phyloP scores from a whole-genome alignment of 2,329 filamentous ascomycete species.

The Fusarium nematophilum region DNA sequence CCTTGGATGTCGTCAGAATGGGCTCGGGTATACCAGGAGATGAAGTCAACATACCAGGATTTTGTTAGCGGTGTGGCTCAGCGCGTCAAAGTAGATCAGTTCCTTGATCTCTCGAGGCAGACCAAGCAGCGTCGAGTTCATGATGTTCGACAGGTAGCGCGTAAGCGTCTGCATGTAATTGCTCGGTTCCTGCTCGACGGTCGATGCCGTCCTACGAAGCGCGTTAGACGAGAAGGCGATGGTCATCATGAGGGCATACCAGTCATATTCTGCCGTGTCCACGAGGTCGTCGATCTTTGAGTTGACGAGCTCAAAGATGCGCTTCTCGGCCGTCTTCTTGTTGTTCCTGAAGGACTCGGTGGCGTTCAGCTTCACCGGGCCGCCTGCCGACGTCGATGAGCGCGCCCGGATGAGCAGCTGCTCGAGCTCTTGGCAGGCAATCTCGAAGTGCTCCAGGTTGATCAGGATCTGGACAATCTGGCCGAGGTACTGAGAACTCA shows the following conservation, averaged over 20 bases:
- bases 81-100: conserved; percentile 95
- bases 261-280: conserved; percentile 97
- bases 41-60: conserved; percentile 70
- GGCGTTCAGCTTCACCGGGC: conserved; percentile 81
- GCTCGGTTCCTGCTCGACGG: conserved; percentile 77
- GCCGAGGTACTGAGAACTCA: conserved; percentile 92
- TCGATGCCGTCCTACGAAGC: conserved; percentile 60
- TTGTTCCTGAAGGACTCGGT: conserved; percentile 88
- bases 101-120: conserved; percentile 97
- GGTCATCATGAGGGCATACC: conserved; percentile 59
- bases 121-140: conserved; percentile 92
- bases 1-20: conserved; percentile 55
- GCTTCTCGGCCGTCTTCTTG: conserved; percentile 96
- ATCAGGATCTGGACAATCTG: conserved; percentile 99
- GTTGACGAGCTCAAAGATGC: conserved; percentile 98
- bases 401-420: conserved; percentile 85
- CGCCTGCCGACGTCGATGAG: conserved; percentile 83
- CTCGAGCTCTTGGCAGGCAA: conserved; percentile 90
- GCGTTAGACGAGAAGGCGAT: conserved; percentile 25
- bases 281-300: conserved; percentile 98
- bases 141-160: conserved; percentile 92
- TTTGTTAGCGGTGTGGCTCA: conserved; percentile 88
- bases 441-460: conserved; percentile 97
- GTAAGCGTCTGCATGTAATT: conserved; percentile 97
- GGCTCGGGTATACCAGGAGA: not conserved